Evolutionary conservation across 2,329 filamentous ascomycete genomes (phyloP).

Genomic region (Xylaria arbuscula): DNA sequence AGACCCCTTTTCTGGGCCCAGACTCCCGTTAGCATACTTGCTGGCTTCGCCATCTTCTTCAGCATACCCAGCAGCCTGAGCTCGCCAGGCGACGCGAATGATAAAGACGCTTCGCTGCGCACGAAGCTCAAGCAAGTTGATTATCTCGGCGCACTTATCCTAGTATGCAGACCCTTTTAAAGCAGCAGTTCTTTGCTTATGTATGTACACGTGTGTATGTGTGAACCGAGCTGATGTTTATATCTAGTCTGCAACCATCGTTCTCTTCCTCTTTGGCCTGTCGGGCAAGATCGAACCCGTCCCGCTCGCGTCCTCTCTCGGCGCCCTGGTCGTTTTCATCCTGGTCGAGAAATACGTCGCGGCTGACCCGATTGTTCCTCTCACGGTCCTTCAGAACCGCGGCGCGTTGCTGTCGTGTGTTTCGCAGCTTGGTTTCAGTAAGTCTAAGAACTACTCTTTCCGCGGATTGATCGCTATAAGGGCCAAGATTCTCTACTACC

Average conservation of each 20-base stretch:
- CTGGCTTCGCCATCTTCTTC: conserved; percentile 71
- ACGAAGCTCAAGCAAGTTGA: conserved; percentile 75
- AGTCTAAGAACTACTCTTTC: conserved; percentile 11
- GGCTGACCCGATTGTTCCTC: conserved; percentile 78
- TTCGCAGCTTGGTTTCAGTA: conserved; percentile 75
- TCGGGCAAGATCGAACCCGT: conserved; percentile 69
- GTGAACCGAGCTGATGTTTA: background rate
- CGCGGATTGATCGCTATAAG: background rate
- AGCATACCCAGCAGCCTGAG: conserved; percentile 66
- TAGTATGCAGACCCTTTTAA: conserved; percentile 59
- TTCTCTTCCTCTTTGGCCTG: conserved; percentile 78
- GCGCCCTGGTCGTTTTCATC: conserved; percentile 64
- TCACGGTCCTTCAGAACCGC: conserved; percentile 74
- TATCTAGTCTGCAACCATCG: conserved; percentile 68
- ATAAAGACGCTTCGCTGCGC: conserved; percentile 53
- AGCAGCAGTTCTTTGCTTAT: too few species aligned
- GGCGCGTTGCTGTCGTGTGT: conserved; percentile 79
- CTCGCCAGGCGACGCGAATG: conserved; percentile 52
- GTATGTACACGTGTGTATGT: too few species aligned
- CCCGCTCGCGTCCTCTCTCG: conserved; percentile 69
- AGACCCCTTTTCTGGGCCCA: conserved; percentile 83
- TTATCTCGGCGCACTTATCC: conserved; percentile 75
- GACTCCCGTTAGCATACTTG: conserved; percentile 69
- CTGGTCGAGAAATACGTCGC: conserved; percentile 72
- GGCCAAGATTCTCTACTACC: background rate